Conservation (phyloP, 1,284 basidiomycete species). For the Cryptococcus sp. region DNA sequence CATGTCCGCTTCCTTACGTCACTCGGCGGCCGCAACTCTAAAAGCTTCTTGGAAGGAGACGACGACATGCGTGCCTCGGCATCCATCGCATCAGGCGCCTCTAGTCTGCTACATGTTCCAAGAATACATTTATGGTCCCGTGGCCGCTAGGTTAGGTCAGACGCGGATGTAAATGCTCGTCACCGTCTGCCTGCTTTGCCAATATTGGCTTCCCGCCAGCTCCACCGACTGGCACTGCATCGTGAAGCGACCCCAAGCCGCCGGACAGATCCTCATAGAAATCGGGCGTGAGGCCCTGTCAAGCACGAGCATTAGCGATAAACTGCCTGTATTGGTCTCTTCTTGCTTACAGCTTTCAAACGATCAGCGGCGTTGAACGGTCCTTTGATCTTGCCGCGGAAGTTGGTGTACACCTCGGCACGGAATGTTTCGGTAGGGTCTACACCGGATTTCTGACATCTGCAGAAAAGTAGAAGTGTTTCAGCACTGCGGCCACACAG, state of each 20-base stretch:
- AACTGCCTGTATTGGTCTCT: not conserved
- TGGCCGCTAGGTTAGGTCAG: constrained; percentile 21
- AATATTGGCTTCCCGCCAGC: constrained; percentile 1
- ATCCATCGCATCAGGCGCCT: no score
- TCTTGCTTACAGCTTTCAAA: constrained; percentile 61
- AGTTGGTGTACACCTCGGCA: constrained; percentile 70
- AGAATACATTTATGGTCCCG: no score
- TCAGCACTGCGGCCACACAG: not conserved
- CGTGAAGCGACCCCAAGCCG: constrained; percentile 14
- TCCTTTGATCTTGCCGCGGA: constrained; percentile 77
- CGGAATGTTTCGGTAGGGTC: constrained; percentile 75
- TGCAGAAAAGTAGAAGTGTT: constrained; percentile 3
- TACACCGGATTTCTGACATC: constrained; percentile 64
- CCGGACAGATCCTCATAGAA: constrained; percentile 74
- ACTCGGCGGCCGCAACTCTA: no score
- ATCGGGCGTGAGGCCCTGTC: constrained; percentile 63
- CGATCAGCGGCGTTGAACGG: constrained; percentile 80
- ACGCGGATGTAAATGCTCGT: constrained; percentile 45
- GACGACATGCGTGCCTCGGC: no score
- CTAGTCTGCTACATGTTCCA: no score
- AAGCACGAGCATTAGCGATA: not conserved
- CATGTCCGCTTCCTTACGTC: no score
- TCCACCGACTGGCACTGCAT: not conserved
- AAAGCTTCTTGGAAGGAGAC: no score
- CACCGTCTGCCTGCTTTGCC: constrained; percentile 29